Conservation (phyloP, 345 rosid species). For the Salix koriyanagi region DNA sequence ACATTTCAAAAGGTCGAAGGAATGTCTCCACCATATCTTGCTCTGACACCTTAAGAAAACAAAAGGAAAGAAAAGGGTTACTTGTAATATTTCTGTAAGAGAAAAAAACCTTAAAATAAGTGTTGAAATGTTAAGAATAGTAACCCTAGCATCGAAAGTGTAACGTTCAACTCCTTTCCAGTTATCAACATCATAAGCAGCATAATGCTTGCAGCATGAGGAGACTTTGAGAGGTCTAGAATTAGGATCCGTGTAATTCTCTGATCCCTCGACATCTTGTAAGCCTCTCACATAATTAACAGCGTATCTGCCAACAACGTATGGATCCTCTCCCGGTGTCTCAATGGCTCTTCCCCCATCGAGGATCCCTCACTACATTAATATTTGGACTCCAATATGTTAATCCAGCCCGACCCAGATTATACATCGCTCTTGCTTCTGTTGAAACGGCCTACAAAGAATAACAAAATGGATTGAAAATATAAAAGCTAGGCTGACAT, state of each 20-base stretch:
- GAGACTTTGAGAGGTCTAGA: constrained; percentile 45
- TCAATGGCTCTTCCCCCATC: constrained; percentile 47
- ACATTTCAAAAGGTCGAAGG: constrained; percentile 36
- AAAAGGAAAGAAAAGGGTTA: too few relatives aligned
- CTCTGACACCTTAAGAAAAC: constrained; percentile 23
- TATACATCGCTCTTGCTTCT: constrained; percentile 53
- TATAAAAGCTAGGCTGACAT: neutral
- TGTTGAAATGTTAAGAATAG: neutral
- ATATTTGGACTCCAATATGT: constrained; percentile 46
- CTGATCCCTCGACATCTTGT: constrained; percentile 39
- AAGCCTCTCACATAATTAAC: constrained; percentile 40
- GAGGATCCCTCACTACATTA: constrained; percentile 43
- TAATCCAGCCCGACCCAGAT: constrained; percentile 41
- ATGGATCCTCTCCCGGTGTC: constrained; percentile 51
- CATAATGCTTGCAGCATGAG: constrained; percentile 42
- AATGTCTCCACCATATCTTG: constrained; percentile 40
- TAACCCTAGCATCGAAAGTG: constrained; percentile 31
- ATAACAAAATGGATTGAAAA: neutral
- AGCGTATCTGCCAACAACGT: constrained; percentile 33
- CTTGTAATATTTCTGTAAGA: too few relatives aligned
- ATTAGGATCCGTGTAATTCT: constrained; percentile 9
- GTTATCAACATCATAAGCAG: constrained; percentile 41
- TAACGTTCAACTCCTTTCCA: constrained; percentile 36
- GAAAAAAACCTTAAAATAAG: too few relatives aligned
- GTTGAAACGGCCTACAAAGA: constrained; percentile 39